These are phyloP conservation scores for Sophora flavescens DNA, from an alignment of 306 rosid genomes.

Conservation along the genomic window DNA sequence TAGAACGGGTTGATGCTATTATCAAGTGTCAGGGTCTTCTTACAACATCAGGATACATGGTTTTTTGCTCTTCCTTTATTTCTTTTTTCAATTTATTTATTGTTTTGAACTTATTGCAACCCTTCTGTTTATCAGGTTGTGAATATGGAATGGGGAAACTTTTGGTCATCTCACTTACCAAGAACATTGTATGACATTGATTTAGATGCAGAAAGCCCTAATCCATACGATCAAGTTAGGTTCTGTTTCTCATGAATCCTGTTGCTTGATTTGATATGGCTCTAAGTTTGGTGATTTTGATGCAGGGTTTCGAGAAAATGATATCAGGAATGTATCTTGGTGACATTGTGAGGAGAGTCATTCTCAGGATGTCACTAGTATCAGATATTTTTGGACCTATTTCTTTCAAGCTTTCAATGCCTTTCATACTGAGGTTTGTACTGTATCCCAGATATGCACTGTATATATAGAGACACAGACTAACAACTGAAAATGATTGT, in stretches of 20 bases:
- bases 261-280: slow-evolving; percentile 35
- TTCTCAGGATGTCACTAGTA: slow-evolving; percentile 73
- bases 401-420: slow-evolving; percentile 63
- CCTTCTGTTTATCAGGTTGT: slow-evolving; percentile 61
- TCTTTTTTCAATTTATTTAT: not conserved
- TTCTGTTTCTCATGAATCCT: slow-evolving; percentile 24
- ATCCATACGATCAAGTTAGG: slow-evolving; percentile 81
- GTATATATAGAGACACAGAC: not conserved
- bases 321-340: slow-evolving; percentile 94
- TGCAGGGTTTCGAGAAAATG: slow-evolving; percentile 91
- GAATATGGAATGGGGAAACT: slow-evolving; percentile 94
- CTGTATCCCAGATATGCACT: slow-evolving; percentile 7
- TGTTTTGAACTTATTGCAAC: not conserved
- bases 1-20: slow-evolving; percentile 83
- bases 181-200: slow-evolving; percentile 75
- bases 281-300: slow-evolving; percentile 33
- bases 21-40: slow-evolving; percentile 81
- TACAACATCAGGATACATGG: slow-evolving; percentile 78
- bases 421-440: slow-evolving; percentile 72
- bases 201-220: slow-evolving; percentile 79
- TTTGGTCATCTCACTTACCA: slow-evolving; percentile 88
- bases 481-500: not conserved
- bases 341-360: slow-evolving; percentile 85
- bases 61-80: slow-evolving; percentile 48
- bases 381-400: slow-evolving; percentile 68